phyloP scores from a whole-genome alignment of 2,329 filamentous ascomycete genomes.

The Diaporthe aspalathi region DNA sequence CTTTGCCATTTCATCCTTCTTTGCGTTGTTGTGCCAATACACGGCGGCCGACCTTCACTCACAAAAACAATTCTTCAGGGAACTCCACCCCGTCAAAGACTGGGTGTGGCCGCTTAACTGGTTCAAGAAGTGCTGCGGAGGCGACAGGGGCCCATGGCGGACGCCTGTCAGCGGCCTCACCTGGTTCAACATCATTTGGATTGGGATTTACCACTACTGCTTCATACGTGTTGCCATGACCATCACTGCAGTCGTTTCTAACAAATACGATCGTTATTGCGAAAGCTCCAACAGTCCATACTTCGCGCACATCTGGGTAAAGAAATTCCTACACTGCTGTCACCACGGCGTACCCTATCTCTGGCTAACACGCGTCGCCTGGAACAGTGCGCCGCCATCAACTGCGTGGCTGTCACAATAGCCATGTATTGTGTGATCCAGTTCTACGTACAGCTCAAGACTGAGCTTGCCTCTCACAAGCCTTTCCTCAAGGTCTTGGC shows the following conservation, averaged over 20 bases:
- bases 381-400: conserved; percentile 71
- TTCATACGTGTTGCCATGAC: conserved; percentile 85
- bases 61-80: conserved; percentile 85
- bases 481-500: conserved; percentile 85
- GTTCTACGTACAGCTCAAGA: conserved; percentile 82
- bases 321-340: conserved; percentile 41
- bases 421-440: conserved; percentile 93
- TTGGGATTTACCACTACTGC: conserved; percentile 87
- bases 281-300: conserved; percentile 80
- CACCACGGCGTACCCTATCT: neutral
- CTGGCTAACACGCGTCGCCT: conserved; percentile 21
- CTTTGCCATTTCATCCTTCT: conserved; percentile 89
- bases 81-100: conserved; percentile 70
- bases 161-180: conserved; percentile 84
- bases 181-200: conserved; percentile 91
- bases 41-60: conserved; percentile 80
- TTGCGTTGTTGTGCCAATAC: conserved; percentile 84
- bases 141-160: conserved; percentile 75
- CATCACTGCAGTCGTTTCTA: conserved; percentile 78
- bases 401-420: conserved; percentile 78
- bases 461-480: conserved; percentile 73
- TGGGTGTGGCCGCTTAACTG: conserved; percentile 83
- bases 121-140: conserved; percentile 77
- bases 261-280: conserved; percentile 79
- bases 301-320: conserved; percentile 87